These are phyloP conservation scores for Melocanna baccifera DNA, from an alignment of 176 grass and related monocot species.

Conservation along the genomic window DNA sequence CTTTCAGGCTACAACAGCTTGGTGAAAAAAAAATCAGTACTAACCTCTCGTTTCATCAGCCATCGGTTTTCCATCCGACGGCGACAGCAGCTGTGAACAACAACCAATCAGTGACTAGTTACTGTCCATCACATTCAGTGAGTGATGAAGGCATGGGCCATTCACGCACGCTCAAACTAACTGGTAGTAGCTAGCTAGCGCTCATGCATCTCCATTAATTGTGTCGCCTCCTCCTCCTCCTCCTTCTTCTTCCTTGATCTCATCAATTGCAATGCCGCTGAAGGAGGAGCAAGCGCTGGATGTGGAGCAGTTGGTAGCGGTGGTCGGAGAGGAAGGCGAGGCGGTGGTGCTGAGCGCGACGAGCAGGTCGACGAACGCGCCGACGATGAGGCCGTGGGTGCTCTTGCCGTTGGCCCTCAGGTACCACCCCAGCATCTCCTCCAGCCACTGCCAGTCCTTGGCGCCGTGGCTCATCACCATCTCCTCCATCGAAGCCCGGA, in stretches of 20 bases:
- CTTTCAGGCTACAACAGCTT: no score
- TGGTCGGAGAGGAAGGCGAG: conserved; percentile 20
- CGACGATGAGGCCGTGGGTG: conserved; percentile 60
- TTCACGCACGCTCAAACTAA: no score
- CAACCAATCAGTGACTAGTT: no score
- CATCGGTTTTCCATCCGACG: not conserved
- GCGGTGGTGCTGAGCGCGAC: conserved; percentile 16
- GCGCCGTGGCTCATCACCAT: conserved; percentile 51
- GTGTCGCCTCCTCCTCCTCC: not conserved
- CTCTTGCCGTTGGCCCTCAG: conserved; percentile 55
- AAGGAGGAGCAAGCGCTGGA: not conserved
- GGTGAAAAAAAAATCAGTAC: not conserved
- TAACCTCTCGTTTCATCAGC: conserved; percentile 4
- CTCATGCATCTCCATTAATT: not conserved
- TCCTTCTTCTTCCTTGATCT: conserved; percentile 12
- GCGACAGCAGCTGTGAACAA: no score
- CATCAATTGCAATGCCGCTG: not conserved
- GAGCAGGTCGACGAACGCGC: conserved; percentile 78
- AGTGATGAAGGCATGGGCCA: no score
- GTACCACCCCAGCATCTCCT: conserved; percentile 89
- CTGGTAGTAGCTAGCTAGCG: no score
- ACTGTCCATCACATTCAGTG: no score
- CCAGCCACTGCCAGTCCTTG: conserved; percentile 66
- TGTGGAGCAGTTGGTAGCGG: conserved; percentile 24
- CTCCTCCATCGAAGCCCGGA: conserved; percentile 74